These are phyloP conservation scores for Drosera spatulata DNA, from an alignment of 179 eudicot species.

Conservation along the genomic window DNA sequence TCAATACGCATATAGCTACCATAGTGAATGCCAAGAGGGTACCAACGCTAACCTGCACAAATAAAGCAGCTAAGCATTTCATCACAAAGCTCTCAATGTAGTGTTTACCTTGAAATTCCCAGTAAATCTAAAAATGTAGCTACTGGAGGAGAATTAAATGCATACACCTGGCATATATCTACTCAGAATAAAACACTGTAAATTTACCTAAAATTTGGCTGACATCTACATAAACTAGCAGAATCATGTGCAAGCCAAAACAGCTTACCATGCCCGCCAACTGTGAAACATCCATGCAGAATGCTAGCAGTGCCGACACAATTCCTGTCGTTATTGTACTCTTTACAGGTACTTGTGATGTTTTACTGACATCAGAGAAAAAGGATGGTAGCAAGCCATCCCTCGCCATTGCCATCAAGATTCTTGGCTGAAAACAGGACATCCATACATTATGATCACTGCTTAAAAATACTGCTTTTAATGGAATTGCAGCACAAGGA, in stretches of 20 bases:
- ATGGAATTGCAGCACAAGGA: no score
- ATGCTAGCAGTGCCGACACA: slow-evolving; percentile 62
- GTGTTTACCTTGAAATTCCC: no score
- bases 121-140: no score
- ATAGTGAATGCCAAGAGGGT: slow-evolving; percentile 90
- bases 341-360: slow-evolving; percentile 82
- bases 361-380: slow-evolving; percentile 68
- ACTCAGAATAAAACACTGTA: not conserved
- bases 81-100: no score
- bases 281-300: slow-evolving; percentile 82
- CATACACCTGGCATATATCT: no score
- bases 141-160: no score
- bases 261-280: slow-evolving; percentile 90
- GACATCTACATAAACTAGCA: no score
- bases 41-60: slow-evolving; percentile 84
- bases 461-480: no score
- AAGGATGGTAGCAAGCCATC: slow-evolving; percentile 90
- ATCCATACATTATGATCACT: not conserved
- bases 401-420: slow-evolving; percentile 97
- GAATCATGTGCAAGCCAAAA: not conserved
- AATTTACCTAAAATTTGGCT: not conserved
- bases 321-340: slow-evolving; percentile 70
- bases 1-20: slow-evolving; percentile 83
- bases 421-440: slow-evolving; percentile 57
- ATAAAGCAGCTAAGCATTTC: not conserved